These are phyloP conservation scores for Aspergillus wentii DNA, from an alignment of 495 filamentous ascomycete species.

Conservation along the genomic window DNA sequence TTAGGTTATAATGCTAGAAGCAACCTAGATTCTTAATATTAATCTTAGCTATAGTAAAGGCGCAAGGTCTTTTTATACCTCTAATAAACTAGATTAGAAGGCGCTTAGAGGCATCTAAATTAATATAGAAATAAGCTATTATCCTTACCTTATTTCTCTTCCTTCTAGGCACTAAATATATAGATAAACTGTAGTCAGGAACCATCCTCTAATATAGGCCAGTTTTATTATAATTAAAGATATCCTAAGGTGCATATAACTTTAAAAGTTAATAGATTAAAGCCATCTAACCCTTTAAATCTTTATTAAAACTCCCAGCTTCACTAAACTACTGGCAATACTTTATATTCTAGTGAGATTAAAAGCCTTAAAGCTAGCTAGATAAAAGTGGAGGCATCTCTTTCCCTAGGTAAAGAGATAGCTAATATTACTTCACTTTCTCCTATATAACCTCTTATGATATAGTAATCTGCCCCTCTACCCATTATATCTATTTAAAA, in stretches of 20 bases:
- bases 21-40: conserved; percentile 14
- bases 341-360: not conserved
- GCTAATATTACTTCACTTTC: not conserved
- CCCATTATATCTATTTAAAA: not conserved
- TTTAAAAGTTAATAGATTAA: not conserved
- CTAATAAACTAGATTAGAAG: conserved; percentile 22
- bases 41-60: conserved; percentile 8
- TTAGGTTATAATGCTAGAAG: conserved; percentile 18
- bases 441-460: not conserved
- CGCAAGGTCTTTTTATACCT: conserved; percentile 13
- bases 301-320: not conserved
- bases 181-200: conserved; percentile 15
- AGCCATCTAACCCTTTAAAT: not conserved
- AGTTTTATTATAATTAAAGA: conserved; percentile 25
- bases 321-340: not conserved
- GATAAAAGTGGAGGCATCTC: not conserved
- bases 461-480: not conserved
- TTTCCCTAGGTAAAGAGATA: not conserved
- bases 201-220: conserved; percentile 21
- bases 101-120: conserved; percentile 14
- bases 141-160: conserved; percentile 20
- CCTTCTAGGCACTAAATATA: not conserved
- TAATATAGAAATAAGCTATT: conserved; percentile 12
- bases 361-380: not conserved
- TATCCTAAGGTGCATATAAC: conserved; percentile 13